Evolutionary conservation across 768 basidiomycete genomes (phyloP).

Genomic region (Tephrocybe sp.): DNA sequence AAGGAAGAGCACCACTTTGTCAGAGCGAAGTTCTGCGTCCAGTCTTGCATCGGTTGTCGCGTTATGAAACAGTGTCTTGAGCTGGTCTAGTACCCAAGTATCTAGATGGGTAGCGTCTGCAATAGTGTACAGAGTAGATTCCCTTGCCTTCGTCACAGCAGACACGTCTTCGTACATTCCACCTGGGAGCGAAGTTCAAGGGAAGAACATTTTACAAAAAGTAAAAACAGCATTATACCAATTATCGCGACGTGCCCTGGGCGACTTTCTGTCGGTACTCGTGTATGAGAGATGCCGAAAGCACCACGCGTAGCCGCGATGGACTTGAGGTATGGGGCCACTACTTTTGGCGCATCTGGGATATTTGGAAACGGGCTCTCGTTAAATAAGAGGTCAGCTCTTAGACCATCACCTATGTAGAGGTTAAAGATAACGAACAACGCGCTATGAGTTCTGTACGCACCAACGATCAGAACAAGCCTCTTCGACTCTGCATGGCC

Average conservation of each 20-base stretch:
- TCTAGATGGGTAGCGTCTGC: conserved; percentile 77
- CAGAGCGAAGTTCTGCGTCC: conserved; percentile 47
- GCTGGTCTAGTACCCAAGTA: conserved; percentile 73
- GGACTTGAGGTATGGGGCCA: conserved; percentile 73
- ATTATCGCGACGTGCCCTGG: conserved; percentile 90
- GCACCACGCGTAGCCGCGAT: conserved; percentile 67
- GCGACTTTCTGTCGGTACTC: conserved; percentile 84
- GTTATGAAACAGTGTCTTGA: conserved; percentile 59
- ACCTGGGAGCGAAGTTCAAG: conserved; percentile 32
- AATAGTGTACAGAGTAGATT: conserved; percentile 2
- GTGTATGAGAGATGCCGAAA: conserved; percentile 82
- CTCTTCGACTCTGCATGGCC: conserved; percentile 57
- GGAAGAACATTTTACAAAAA: neutral
- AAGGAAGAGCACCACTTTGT: conserved; percentile 74
- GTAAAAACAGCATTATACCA: conserved; percentile 36
- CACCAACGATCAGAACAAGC: conserved; percentile 78
- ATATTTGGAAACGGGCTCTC: conserved; percentile 57
- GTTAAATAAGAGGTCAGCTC: conserved; percentile 76
- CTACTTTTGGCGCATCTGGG: conserved; percentile 49
- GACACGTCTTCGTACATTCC: conserved; percentile 93
- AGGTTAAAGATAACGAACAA: neutral
- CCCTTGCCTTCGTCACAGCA: conserved; percentile 74
- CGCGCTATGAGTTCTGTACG: conserved; percentile 14
- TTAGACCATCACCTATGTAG: conserved; percentile 69
- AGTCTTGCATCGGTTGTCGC: conserved; percentile 53